These are phyloP conservation scores for Allomyces javanicus DNA, from an alignment of 192 early-diverging fungal genomes.

Conservation along the genomic window DNA sequence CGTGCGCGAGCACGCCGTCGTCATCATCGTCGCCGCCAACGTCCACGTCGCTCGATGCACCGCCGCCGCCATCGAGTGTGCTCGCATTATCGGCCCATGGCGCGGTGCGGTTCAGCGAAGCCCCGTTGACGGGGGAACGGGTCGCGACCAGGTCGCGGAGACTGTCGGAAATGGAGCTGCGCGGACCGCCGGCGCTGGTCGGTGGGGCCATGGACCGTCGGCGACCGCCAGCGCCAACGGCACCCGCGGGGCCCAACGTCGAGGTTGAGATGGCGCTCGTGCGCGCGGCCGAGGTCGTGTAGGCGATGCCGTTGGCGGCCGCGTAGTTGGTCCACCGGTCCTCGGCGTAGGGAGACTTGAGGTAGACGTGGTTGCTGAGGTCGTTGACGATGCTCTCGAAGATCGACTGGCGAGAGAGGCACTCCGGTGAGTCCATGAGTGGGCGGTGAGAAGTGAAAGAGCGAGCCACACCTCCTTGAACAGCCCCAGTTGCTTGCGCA, in stretches of 20 bases:
- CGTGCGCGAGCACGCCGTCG: constrained; percentile 8
- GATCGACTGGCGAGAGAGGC: constrained; percentile 8
- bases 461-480: constrained; percentile 10
- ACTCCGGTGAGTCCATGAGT: not conserved
- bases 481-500: constrained; percentile 16
- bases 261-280: not conserved
- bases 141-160: no score
- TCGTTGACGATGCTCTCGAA: constrained; percentile 31
- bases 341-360: constrained; percentile 25
- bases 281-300: not conserved
- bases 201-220: no score
- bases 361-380: constrained; percentile 32
- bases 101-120: not conserved
- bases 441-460: not conserved
- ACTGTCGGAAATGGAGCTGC: not conserved
- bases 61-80: not conserved
- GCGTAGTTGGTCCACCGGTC: constrained; percentile 7
- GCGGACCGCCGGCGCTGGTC: not conserved
- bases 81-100: not conserved
- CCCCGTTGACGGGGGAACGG: not conserved
- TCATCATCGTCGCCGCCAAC: not conserved
- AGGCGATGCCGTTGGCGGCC: not conserved
- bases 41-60: not conserved
- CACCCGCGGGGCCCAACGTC: not conserved
- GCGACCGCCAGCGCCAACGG: not conserved